Percentiles rank a stretch among this genome's conserved stretches.
phyloP scores from a whole-genome alignment of 495 filamentous ascomycete species.

The Parachaetomium inaequale region DNA sequence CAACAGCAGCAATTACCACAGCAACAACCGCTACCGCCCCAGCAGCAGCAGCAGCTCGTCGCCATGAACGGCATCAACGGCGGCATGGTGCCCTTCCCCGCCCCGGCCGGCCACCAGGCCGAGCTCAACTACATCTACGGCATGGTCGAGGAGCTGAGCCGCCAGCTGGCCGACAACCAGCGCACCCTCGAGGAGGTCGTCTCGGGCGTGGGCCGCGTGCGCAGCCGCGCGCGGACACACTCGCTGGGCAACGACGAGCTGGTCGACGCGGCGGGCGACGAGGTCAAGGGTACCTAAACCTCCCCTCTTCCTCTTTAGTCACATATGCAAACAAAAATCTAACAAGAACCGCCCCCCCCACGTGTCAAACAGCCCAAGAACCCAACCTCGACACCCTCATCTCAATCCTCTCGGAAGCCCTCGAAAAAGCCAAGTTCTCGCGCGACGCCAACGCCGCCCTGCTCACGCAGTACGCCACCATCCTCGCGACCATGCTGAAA shows the following conservation, averaged over 20 bases:
- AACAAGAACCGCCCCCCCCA: not conserved
- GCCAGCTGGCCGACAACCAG: slow-evolving; percentile 71
- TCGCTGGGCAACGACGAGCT: slow-evolving; percentile 51
- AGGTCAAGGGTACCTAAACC: slow-evolving; percentile 42
- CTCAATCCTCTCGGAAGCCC: slow-evolving; percentile 49
- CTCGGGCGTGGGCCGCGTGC: slow-evolving; percentile 54
- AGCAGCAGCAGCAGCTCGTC: slow-evolving; percentile 29
- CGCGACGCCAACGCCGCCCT: slow-evolving; percentile 52
- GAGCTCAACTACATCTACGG: slow-evolving; percentile 82
- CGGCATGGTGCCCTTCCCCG: slow-evolving; percentile 54
- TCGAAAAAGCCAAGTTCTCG: slow-evolving; percentile 50
- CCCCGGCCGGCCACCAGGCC: slow-evolving; percentile 79
- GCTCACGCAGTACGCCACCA: slow-evolving; percentile 45
- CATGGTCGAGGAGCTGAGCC: slow-evolving; percentile 76
- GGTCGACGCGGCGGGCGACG: slow-evolving; percentile 44
- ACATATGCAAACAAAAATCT: not conserved
- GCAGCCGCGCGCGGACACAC: slow-evolving; percentile 44
- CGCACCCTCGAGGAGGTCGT: slow-evolving; percentile 73
- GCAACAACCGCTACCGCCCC: not conserved
- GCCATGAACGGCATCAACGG: slow-evolving; percentile 61
- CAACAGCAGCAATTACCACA: slow-evolving; percentile 14
- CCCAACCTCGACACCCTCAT: slow-evolving; percentile 50
- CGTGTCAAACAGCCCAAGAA: slow-evolving; percentile 40
- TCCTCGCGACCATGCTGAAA: slow-evolving; percentile 46
- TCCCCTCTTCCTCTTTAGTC: not conserved